Evolutionary conservation across 805 yeast species (phyloP).

Genomic region (Candida gorgasii): DNA sequence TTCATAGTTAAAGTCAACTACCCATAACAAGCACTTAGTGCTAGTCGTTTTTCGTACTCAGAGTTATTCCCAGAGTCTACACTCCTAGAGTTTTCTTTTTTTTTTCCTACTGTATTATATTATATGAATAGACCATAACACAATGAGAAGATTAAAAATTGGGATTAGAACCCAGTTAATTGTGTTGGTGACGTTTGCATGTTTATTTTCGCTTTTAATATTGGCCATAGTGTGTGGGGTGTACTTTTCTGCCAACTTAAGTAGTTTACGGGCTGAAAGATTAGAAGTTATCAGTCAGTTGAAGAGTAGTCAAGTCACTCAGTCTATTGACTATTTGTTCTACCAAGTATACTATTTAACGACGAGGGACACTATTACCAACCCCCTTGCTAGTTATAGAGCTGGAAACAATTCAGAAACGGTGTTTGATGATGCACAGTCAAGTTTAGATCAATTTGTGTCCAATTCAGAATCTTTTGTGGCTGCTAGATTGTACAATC

Average conservation of each 20-base stretch:
- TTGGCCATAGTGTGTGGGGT: conserved; percentile 74
- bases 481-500: conserved; percentile 67
- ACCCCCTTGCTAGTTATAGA: conserved; percentile 58
- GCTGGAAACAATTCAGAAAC: conserved; percentile 69
- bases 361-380: conserved; percentile 58
- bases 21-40: no score
- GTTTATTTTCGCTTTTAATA: conserved; percentile 67
- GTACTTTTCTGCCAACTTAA: conserved; percentile 65
- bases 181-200: conserved; percentile 65
- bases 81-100: no score
- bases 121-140: no score
- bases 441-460: conserved; percentile 57
- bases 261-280: conserved; percentile 65
- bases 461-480: conserved; percentile 63
- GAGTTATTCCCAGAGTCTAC: no score
- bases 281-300: conserved; percentile 76
- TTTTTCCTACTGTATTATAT: no score
- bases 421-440: conserved; percentile 43
- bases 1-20: no score
- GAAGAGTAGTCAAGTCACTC: conserved; percentile 77
- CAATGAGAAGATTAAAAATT: conserved; percentile 49
- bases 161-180: conserved; percentile 79
- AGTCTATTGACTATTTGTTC: conserved; percentile 59
- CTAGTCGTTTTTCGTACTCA: no score
- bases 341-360: conserved; percentile 71